Base-by-base conservation (phyloP, 306 rosid species). In the Ziziphus jujuba region DNA sequence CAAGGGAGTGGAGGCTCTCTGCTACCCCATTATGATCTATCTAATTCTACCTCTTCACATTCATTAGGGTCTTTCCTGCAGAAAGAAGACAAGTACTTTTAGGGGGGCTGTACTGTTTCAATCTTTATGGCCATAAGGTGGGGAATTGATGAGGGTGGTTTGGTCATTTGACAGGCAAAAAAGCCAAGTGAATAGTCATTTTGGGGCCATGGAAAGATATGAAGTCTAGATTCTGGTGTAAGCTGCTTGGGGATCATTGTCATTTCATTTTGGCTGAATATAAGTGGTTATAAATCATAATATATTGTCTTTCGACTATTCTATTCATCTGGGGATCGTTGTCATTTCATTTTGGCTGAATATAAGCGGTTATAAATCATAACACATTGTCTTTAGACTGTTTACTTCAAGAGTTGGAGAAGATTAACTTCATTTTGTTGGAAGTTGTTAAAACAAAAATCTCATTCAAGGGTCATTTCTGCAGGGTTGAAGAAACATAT, bases 1-100 rank as follows among this genome's bases (percentile, higher is more conserved):
- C 5, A 15, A 1, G 21, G 45, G 21, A 53, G 44, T 25, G 62
- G 35, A 66, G 35, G 51, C n/a, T 21, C 61, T 44, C 25, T 11
- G 12, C n/a, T 28, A 52, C 6, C 22, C 23, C 40, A 54, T 36
- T 40, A 38, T 66, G 54, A 23, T 56, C 43, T 55, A 67, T 67
- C 55, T 5, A 55, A 55, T 10, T 40, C 5, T 55, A 31, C 35
- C 54, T 38, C 38, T 44, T 34, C 9, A 50, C 56, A 45, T 68
- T 44, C 19, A n/a, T 33, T 44, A 43, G 9, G 34, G 43, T 58
- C 22, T 57, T 57, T 22, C 25, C n/a, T 31, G 0, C n/a, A 23
- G 34, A 15, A 9, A 28, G 9, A 57, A 57, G 3, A 15, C 11
- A 4, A 57, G 12, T 19, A 21, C 21, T 48, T 38, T 36, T 36